Evolutionary conservation across 257 asterid genomes (phyloP), one percentile per base, ranked within the genome.

Genomic region (Rubia yunnanensis): DNA sequence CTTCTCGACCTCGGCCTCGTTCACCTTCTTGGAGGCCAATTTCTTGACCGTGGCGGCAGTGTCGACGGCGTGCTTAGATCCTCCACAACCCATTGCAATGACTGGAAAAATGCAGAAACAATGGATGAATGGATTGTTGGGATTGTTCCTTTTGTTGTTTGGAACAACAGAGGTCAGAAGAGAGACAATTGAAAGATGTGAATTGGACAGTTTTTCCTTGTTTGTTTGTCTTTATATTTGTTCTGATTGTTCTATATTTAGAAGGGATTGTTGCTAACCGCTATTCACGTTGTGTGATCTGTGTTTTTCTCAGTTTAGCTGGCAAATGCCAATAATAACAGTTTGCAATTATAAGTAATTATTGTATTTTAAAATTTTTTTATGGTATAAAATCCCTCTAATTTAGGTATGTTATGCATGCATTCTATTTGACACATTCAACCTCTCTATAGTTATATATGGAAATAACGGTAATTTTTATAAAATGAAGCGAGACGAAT

Each of bases 51-150:
- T 80, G 73, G 49, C 17, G n/a, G 68, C 84, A 18, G 94, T 84
- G 52, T 86, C 83, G 60, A 91, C 79, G 10, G 95, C 95, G n/a
- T 86, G 98, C 75, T 91, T 91, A 27, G 97, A 90, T 84, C 87
- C 82, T 35, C 95, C 97, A 71, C 97, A 88, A 64, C 94, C 96
- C 96, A 86, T 86, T 46, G 13, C 38, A 15, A 22, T 17, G 52
- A 17, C 8, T 17, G 52, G 52, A 15, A 15, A 44, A 44, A 44
- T 58, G 62, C 35, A 72, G 56, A 57, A 17, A 44, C 22, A 58
- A 36, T 24, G 13, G 26, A 18, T 5, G 46, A 44, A 44, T 0
- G 17, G 68, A 54, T 17, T 31, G 68, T 62, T 50, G 31, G 52
- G 61, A 8, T 56, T 56, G 52, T 44, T 44, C 27, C 57, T 64